Evolutionary conservation across 257 asterid genomes (phyloP), one percentile per base, ranked within the genome.

Genomic region (Verbascum thapsus): DNA sequence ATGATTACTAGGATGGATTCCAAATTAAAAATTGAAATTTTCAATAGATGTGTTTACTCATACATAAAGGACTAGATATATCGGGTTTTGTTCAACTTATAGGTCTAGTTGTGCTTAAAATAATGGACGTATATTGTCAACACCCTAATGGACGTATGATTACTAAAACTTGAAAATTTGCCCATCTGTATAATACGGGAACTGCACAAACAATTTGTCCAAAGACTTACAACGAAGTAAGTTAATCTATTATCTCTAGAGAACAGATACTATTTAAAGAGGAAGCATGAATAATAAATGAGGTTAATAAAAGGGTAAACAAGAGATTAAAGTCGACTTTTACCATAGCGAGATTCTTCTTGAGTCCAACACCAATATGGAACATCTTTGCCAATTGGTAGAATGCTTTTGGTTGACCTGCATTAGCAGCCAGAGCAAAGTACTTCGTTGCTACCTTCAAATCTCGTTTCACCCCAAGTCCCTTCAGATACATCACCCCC

Each of bases 341-440:
- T 81, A 89, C 99, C 96, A 84, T 76, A 30, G 82, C 84, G 47
- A 90, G 86, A 73, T 90, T 94, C 81, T 94, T 90, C 81, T 84
- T 85, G 53, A 87, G 94, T 56, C 95, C 97, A 60, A 90, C 81
- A 52, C 99, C 99, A 40, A 88, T 85, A 38, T 94, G 95, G 72
- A 94, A 87, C 99, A 90, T 94, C 82, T 90, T 94, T 35, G 97
- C 99, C 71, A 94, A 75, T 69, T 94, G 99, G 81, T 94, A 94
- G 71, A 82, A 87, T 19, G 99, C 95, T 81, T 94, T 94, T 57
- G 99, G 95, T 72, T 94, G 99, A 69, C 97, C 96, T 57, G 74
- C 78, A 82, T 87, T 86, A 63, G 84, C 84, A 62, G 99, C 99
- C 58, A 53, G 53, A 10, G 84, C 81, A 61, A 94, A 81, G 79